Evolutionary conservation across 2,329 filamentous ascomycete species (phyloP).

Genomic region (Neofusicoccum kwambonambiense): DNA sequence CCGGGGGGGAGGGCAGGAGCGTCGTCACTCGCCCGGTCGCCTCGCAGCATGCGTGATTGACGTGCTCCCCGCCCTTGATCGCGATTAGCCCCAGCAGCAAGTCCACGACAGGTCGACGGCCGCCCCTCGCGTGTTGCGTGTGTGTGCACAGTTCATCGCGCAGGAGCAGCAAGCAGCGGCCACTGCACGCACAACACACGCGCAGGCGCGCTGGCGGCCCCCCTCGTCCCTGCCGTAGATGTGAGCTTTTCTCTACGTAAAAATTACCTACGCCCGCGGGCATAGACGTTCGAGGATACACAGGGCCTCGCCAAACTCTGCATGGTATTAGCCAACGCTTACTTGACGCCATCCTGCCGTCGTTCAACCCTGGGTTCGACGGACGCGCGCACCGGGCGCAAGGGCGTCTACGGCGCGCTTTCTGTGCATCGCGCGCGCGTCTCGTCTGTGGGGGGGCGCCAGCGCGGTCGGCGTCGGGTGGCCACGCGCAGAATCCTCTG

Average conservation of each 20-base stretch:
- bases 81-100: neutral
- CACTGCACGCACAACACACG: neutral
- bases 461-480: neutral
- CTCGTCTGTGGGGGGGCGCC: no score
- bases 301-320: neutral
- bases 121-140: neutral
- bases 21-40: neutral
- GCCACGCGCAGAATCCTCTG: neutral
- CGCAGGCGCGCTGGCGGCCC: no score
- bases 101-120: neutral
- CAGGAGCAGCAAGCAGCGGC: neutral
- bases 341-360: neutral
- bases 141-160: neutral
- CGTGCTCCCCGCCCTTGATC: neutral
- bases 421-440: no score
- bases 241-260: constrained; percentile 10
- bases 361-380: neutral
- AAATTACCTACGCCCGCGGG: constrained; percentile 17
- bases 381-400: neutral
- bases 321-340: constrained; percentile 6
- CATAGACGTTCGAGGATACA: constrained; percentile 15
- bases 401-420: neutral
- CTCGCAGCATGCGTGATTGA: neutral
- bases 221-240: no score
- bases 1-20: no score